Conservation (phyloP, 139 green algal species). For the Volvox reticuliferus region DNA sequence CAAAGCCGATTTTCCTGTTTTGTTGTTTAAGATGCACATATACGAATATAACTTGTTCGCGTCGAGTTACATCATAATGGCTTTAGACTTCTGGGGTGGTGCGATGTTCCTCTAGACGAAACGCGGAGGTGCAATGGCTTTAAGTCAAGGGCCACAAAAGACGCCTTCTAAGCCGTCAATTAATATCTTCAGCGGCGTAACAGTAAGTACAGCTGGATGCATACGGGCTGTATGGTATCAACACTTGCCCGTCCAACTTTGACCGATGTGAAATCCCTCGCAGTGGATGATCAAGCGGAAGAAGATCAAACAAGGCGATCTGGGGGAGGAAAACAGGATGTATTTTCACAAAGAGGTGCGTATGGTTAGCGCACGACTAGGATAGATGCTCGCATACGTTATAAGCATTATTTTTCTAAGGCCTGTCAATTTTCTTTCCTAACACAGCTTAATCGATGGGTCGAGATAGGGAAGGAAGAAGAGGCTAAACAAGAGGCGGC, state of each 20-base stretch:
- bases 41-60: too few species aligned
- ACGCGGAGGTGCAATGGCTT: neutral
- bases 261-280: neutral
- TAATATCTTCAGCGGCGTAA: neutral
- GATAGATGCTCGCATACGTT: neutral
- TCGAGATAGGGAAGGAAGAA: constrained; percentile 61
- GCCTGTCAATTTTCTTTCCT: too few species aligned
- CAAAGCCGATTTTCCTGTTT: too few species aligned
- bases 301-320: constrained; percentile 7
- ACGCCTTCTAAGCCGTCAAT: neutral
- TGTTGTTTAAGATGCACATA: too few species aligned
- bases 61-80: too few species aligned
- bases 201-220: neutral
- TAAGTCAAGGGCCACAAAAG: constrained; percentile 1
- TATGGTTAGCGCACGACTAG: neutral
- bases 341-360: constrained; percentile 40
- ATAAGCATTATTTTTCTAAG: too few species aligned
- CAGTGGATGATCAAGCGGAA: constrained; percentile 22
- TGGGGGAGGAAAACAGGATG: constrained; percentile 49
- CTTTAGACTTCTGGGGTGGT: too few species aligned
- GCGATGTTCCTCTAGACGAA: too few species aligned
- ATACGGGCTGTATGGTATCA: neutral
- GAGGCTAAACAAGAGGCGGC: constrained; percentile 50
- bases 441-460: constrained; percentile 58
- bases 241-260: neutral